Evolutionary conservation across 345 rosid genomes (phyloP).

Genomic region (Gynandropsis gynandra): DNA sequence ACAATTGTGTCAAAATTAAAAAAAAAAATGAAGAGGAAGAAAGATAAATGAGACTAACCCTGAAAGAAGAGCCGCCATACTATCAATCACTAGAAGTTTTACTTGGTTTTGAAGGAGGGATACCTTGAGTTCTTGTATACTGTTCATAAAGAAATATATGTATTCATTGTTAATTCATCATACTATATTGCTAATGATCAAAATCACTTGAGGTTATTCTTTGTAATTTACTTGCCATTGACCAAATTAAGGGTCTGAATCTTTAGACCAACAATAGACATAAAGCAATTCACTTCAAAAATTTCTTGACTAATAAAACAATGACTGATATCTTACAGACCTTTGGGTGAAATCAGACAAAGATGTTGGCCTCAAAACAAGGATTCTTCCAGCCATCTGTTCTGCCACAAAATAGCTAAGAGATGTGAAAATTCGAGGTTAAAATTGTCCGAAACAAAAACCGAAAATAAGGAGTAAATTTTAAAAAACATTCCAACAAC

Average conservation of each 20-base stretch:
- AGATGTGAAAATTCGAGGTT: neutral
- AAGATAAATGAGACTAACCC: constrained; percentile 38
- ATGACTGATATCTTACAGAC: constrained; percentile 28
- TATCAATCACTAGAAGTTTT: constrained; percentile 74
- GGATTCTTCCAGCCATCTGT: constrained; percentile 89
- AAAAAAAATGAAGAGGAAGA: neutral
- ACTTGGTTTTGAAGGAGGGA: constrained; percentile 64
- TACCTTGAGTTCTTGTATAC: constrained; percentile 71
- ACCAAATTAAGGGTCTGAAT: neutral
- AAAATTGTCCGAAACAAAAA: constrained; percentile 1
- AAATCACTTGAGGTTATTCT: neutral
- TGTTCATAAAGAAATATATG: constrained; percentile 18
- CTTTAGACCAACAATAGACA: neutral
- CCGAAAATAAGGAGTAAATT: constrained; percentile 9
- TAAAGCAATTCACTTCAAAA: neutral
- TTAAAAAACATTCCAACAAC: constrained; percentile 23
- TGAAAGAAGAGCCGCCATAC: constrained; percentile 84
- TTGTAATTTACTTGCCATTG: neutral
- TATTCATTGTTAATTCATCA: neutral
- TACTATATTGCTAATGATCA: neutral
- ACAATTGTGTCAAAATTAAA: too few species aligned
- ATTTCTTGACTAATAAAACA: neutral
- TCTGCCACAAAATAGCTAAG: constrained; percentile 8
- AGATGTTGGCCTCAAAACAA: constrained; percentile 64
- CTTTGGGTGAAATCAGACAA: constrained; percentile 68